A percentile compares a stretch with the other conserved stretches of the same genome.
phyloP scores from a whole-genome alignment of 2,329 filamentous ascomycete genomes.

The Ophiobolus disseminans region DNA sequence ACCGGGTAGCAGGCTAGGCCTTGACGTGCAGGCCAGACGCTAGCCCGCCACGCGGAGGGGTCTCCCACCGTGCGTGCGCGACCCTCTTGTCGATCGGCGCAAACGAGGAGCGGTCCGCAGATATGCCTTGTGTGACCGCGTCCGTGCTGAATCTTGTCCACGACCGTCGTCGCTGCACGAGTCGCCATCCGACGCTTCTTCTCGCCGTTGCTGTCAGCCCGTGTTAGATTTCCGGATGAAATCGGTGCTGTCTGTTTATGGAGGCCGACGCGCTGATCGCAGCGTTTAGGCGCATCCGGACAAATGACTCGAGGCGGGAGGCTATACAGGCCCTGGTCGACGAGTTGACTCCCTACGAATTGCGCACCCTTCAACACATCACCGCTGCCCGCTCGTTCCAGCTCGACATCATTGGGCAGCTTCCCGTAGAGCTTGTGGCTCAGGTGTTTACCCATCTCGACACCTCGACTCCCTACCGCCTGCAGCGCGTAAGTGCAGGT shows the following conservation, averaged over 20 bases:
- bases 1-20: background rate
- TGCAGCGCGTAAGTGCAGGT: slow-evolving; percentile 32
- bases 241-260: background rate
- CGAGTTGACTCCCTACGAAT: slow-evolving; percentile 41
- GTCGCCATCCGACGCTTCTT: background rate
- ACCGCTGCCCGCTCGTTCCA: slow-evolving; percentile 33
- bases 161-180: background rate
- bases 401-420: slow-evolving; percentile 42
- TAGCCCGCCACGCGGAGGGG: background rate
- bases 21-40: background rate
- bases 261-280: slow-evolving; percentile 13
- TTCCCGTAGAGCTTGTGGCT: slow-evolving; percentile 50
- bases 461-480: slow-evolving; percentile 32
- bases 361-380: slow-evolving; percentile 29
- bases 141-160: background rate
- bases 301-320: slow-evolving; percentile 19
- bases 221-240: background rate
- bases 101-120: slow-evolving; percentile 1
- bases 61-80: background rate
- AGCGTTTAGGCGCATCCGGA: slow-evolving; percentile 26
- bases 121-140: background rate
- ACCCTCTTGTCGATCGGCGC: background rate
- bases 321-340: slow-evolving; percentile 34
- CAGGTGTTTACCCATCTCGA: slow-evolving; percentile 46
- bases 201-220: background rate